phyloP scores from a whole-genome alignment of 441 rosid genomes.

The Euphorbia schlechtendalii region DNA sequence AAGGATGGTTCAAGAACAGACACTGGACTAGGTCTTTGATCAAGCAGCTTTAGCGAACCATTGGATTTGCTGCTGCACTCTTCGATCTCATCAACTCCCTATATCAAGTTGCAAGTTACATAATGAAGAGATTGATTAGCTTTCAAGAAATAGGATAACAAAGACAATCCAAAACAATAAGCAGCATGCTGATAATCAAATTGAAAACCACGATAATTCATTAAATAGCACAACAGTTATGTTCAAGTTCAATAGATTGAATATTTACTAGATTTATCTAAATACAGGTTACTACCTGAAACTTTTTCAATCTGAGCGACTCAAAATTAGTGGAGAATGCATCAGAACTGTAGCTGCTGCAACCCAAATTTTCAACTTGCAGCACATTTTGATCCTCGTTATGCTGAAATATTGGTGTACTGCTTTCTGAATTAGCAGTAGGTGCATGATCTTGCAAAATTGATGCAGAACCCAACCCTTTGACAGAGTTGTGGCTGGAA shows the following conservation, averaged over 20 bases:
- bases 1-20: constrained; percentile 41
- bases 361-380: constrained; percentile 16
- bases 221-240: too few species aligned
- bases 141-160: too few species aligned
- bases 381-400: constrained; percentile 16
- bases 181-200: too few species aligned
- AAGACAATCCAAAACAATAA: too few species aligned
- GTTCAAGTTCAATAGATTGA: too few species aligned
- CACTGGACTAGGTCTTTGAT: constrained; percentile 27
- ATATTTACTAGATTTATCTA: not conserved
- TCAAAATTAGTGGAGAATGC: constrained; percentile 26
- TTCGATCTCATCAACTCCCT: constrained; percentile 16
- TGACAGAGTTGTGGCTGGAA: constrained; percentile 39
- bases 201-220: too few species aligned
- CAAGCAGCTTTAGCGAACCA: constrained; percentile 29
- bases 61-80: constrained; percentile 28
- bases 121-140: not conserved
- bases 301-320: constrained; percentile 27
- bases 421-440: constrained; percentile 17
- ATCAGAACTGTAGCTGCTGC: constrained; percentile 21
- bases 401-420: constrained; percentile 17
- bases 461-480: constrained; percentile 33
- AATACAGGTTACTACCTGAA: constrained; percentile 39
- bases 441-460: constrained; percentile 24
- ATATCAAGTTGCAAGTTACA: not conserved